Conservation (phyloP, 192 early-diverging fungal species). For the Powellomyces hirtus region DNA sequence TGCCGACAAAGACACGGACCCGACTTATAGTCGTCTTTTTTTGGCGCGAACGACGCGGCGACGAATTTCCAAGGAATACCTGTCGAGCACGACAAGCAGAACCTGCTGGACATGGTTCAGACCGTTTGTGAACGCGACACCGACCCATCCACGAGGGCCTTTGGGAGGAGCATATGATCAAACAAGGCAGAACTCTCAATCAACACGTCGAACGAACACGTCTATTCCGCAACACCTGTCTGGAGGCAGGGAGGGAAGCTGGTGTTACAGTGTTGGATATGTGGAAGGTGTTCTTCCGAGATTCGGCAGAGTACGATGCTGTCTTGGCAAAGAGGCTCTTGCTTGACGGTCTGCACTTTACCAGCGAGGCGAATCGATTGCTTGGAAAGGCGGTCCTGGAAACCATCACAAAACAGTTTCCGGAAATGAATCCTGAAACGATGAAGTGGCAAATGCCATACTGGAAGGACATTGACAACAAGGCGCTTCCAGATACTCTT, state of each 20-base stretch:
- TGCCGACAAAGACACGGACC: constrained; percentile 19
- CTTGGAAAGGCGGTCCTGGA: constrained; percentile 30
- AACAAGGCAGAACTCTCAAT: constrained; percentile 23
- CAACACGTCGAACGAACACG: constrained; percentile 15
- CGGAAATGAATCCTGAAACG: constrained; percentile 29
- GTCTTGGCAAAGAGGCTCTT: constrained; percentile 12
- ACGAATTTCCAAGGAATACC: constrained; percentile 56
- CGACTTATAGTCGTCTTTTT: constrained; percentile 69
- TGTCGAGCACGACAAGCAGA: constrained; percentile 53
- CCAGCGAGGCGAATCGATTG: constrained; percentile 22
- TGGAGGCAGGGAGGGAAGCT: constrained; percentile 9
- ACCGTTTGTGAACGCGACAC: constrained; percentile 59
- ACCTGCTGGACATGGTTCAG: constrained; percentile 61
- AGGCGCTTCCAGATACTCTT: background rate
- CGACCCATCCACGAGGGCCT: constrained; percentile 55
- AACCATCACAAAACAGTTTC: constrained; percentile 39
- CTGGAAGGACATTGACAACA: background rate
- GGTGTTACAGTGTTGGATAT: constrained; percentile 30
- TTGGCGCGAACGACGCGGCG: constrained; percentile 81
- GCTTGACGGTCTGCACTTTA: constrained; percentile 39
- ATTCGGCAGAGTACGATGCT: constrained; percentile 12
- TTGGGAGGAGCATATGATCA: constrained; percentile 30
- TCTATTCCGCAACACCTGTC: constrained; percentile 31
- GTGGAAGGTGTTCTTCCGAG: constrained; percentile 31
- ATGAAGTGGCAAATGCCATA: background rate